These are phyloP conservation scores for Cladorrhinum samala DNA, from an alignment of 495 filamentous ascomycete genomes.

Conservation along the genomic window DNA sequence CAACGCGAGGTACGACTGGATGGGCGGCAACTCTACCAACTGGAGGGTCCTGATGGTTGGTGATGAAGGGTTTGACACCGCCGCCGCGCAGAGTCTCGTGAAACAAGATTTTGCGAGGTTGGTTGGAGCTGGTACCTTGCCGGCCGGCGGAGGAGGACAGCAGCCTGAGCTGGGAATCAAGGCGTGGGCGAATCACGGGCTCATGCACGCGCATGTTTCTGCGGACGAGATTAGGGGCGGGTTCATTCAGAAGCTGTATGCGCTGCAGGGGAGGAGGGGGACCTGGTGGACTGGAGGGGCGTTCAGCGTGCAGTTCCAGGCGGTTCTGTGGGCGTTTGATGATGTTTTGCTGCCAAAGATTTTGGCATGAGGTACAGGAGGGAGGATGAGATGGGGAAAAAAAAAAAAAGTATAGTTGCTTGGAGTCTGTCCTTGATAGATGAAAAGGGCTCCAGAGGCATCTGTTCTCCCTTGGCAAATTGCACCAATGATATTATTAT, in stretches of 20 bases:
- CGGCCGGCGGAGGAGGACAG: slow-evolving; percentile 4
- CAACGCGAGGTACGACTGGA: slow-evolving; percentile 18
- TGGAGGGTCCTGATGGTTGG: slow-evolving; percentile 39
- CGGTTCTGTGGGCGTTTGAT: slow-evolving; percentile 37
- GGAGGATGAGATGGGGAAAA: too few relatives aligned
- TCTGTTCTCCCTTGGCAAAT: too few relatives aligned
- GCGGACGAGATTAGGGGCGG: slow-evolving; percentile 24
- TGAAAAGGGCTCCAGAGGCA: too few relatives aligned
- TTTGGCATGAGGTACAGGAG: slow-evolving; percentile 8
- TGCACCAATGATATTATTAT: too few relatives aligned
- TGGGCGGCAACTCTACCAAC: slow-evolving; percentile 23
- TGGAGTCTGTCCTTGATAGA: too few relatives aligned
- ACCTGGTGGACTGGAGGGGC: slow-evolving; percentile 51
- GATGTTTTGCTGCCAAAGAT: slow-evolving; percentile 24
- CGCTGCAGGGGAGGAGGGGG: slow-evolving; percentile 44
- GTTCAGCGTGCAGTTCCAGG: slow-evolving; percentile 32
- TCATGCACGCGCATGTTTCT: slow-evolving; percentile 31
- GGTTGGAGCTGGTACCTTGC: slow-evolving; percentile 22
- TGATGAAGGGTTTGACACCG: slow-evolving; percentile 20
- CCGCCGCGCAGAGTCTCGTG: slow-evolving; percentile 25
- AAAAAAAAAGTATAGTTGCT: too few relatives aligned
- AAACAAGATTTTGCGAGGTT: slow-evolving; percentile 27
- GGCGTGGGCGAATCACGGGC: slow-evolving; percentile 33
- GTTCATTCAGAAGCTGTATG: slow-evolving; percentile 45
- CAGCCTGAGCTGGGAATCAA: slow-evolving; percentile 24